phyloP scores from a whole-genome alignment of 2,329 filamentous ascomycete species.

The Calonectria fujianensis region DNA sequence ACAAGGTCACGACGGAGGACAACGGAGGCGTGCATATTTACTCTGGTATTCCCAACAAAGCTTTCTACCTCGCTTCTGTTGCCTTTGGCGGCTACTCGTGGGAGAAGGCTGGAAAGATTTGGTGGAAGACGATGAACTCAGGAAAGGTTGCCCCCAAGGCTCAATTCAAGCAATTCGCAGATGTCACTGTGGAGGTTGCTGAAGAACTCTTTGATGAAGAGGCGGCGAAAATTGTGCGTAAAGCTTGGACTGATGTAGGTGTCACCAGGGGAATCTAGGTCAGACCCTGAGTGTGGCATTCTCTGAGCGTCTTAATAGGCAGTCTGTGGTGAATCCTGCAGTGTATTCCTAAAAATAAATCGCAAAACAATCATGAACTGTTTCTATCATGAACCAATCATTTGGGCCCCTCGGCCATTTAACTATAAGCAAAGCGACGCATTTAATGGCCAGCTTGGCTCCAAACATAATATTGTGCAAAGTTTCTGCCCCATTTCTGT shows the following conservation, averaged over 20 bases:
- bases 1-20: constrained; percentile 64
- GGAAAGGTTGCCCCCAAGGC: constrained; percentile 63
- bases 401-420: no score
- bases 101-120: constrained; percentile 72
- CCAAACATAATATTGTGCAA: no score
- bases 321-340: neutral
- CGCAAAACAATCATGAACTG: neutral
- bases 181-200: constrained; percentile 68
- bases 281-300: constrained; percentile 38
- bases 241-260: constrained; percentile 70
- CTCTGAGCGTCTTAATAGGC: constrained; percentile 30
- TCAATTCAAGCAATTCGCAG: constrained; percentile 69
- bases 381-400: no score
- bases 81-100: constrained; percentile 72
- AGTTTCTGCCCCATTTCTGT: no score
- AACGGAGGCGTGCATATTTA: constrained; percentile 74
- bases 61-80: constrained; percentile 70
- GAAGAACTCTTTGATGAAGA: constrained; percentile 65
- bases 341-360: neutral
- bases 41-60: constrained; percentile 75
- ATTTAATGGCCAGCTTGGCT: no score
- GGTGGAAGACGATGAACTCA: constrained; percentile 70
- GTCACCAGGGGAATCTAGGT: constrained; percentile 56
- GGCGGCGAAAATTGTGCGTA: constrained; percentile 65
- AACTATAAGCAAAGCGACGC: no score